Percentiles rank a stretch among this genome's conserved stretches.
phyloP scores from a whole-genome alignment of 2,329 filamentous ascomycete species.

The Cladophialophora yegresii region DNA sequence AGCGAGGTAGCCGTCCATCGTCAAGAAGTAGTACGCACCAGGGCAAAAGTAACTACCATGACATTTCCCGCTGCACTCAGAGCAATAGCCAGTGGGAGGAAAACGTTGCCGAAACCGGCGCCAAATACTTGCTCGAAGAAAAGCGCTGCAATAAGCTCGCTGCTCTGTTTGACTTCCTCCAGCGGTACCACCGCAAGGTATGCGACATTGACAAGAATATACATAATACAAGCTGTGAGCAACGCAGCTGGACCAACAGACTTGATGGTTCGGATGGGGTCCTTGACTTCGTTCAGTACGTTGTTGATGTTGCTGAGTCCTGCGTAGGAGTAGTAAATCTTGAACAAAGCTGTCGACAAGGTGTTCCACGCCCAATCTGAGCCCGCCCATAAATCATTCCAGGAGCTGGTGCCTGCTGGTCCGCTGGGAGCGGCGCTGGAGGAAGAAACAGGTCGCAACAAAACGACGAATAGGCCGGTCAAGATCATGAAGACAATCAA shows the following conservation, averaged over 20 bases:
- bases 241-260: conserved; percentile 63
- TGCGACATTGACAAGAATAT: conserved; percentile 66
- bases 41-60: conserved; percentile 69
- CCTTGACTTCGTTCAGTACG: conserved; percentile 69
- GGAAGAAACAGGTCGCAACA: conserved; percentile 37
- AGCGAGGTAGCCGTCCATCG: conserved; percentile 9
- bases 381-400: conserved; percentile 62
- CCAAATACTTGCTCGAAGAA: conserved; percentile 69
- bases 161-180: conserved; percentile 66
- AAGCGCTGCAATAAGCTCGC: conserved; percentile 67
- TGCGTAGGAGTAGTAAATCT: conserved; percentile 69
- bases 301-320: conserved; percentile 69
- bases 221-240: conserved; percentile 63
- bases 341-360: conserved; percentile 64
- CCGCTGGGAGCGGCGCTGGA: conserved; percentile 7
- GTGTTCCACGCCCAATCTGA: conserved; percentile 70
- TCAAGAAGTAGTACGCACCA: conserved; percentile 51
- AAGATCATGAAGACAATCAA: conserved; percentile 54
- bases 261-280: conserved; percentile 66
- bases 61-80: conserved; percentile 70
- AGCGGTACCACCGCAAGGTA: conserved; percentile 67
- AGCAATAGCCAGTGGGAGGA: conserved; percentile 66
- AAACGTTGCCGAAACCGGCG: conserved; percentile 55
- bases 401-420: conserved; percentile 39
- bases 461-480: conserved; percentile 61